Percentiles rank a stretch among this genome's conserved stretches.
Conservation (phyloP, 208 protist species). For the Plasmodiophora brassicae region DNA sequence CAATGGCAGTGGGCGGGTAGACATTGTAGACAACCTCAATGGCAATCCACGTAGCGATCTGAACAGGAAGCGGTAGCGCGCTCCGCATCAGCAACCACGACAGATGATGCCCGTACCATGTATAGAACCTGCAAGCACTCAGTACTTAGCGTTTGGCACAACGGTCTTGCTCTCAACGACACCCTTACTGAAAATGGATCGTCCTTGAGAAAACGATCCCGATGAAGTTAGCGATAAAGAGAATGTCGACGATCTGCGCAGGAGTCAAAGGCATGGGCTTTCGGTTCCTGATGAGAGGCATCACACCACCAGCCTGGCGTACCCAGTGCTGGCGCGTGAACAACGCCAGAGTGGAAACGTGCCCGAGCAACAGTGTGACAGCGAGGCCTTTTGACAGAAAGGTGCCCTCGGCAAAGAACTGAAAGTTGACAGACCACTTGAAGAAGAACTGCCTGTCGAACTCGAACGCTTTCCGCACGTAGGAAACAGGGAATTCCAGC, state of each 20-base stretch:
- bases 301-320: not conserved
- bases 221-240: slow-evolving; percentile 79
- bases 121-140: slow-evolving; percentile 59
- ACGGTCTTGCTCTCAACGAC: not conserved
- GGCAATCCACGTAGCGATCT: not conserved
- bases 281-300: not conserved
- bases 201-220: slow-evolving; percentile 74
- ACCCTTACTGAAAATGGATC: slow-evolving; percentile 79
- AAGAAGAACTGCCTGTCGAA: slow-evolving; percentile 54
- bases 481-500: slow-evolving; percentile 45
- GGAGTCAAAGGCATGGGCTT: not conserved
- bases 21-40: slow-evolving; percentile 35
- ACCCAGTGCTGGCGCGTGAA: not conserved
- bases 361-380: not conserved
- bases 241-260: not conserved
- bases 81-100: slow-evolving; percentile 68
- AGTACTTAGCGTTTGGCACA: not conserved
- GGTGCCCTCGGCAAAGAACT: not conserved
- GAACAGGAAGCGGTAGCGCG: slow-evolving; percentile 33
- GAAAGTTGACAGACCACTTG: slow-evolving; percentile 26
- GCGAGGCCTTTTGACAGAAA: slow-evolving; percentile 1
- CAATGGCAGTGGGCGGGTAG: not conserved
- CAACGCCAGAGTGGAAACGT: not conserved
- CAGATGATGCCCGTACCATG: slow-evolving; percentile 78
- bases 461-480: slow-evolving; percentile 68